Conservation (phyloP, 331 rosid species). For the Phaseolus coccineus region DNA sequence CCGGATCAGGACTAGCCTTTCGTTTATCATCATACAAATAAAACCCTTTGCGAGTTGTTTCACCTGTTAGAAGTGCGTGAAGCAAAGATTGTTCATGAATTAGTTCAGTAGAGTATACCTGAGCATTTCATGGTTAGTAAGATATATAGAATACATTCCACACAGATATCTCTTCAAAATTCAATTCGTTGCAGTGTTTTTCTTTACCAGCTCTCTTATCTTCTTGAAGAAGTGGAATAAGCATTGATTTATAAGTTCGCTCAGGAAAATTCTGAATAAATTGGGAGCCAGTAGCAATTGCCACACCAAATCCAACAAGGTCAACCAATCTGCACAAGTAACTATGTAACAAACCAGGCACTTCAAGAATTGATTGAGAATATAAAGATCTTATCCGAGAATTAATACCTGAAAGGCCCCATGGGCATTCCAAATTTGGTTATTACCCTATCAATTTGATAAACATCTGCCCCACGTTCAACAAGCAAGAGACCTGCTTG, state of each 20-base stretch:
- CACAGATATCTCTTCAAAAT: slow-evolving; percentile 24
- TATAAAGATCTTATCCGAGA: slow-evolving; percentile 14
- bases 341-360: slow-evolving; percentile 32
- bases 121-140: not conserved
- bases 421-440: slow-evolving; percentile 93
- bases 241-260: slow-evolving; percentile 80
- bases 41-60: slow-evolving; percentile 79
- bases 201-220: slow-evolving; percentile 83
- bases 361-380: slow-evolving; percentile 18
- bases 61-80: slow-evolving; percentile 62
- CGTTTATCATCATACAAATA: slow-evolving; percentile 77
- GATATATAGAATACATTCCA: not conserved
- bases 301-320: slow-evolving; percentile 93
- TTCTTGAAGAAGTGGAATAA: slow-evolving; percentile 86
- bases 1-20: slow-evolving; percentile 84
- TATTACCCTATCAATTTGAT: slow-evolving; percentile 77
- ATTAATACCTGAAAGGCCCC: slow-evolving; percentile 93
- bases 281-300: slow-evolving; percentile 74
- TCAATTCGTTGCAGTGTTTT: slow-evolving; percentile 36
- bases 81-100: slow-evolving; percentile 19
- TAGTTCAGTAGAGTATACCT: slow-evolving; percentile 12
- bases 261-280: slow-evolving; percentile 75
- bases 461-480: slow-evolving; percentile 83
- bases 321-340: slow-evolving; percentile 76
- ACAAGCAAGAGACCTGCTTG: slow-evolving; percentile 83